These are phyloP conservation scores for Mucor sp. DNA, from an alignment of 371 early-diverging fungal genomes.

Conservation along the genomic window DNA sequence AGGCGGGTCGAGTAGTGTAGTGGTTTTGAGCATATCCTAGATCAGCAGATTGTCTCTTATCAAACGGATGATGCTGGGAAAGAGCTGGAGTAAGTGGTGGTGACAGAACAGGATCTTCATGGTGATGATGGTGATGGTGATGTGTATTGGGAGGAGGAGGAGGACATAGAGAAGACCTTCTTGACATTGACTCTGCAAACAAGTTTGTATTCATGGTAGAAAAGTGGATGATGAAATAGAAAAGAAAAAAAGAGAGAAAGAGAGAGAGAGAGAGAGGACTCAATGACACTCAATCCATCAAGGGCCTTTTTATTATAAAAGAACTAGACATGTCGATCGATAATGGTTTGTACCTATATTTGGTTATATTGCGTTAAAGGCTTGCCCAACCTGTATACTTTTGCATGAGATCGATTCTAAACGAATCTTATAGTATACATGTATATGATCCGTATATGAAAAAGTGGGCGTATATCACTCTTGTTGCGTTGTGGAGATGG, in stretches of 20 bases:
- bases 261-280: conserved; percentile 8
- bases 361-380: conserved; percentile 45
- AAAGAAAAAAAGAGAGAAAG: conserved; percentile 5
- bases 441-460: not conserved
- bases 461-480: not conserved
- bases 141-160: conserved; percentile 3
- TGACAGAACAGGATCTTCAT: conserved; percentile 41
- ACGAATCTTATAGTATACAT: conserved; percentile 25
- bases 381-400: conserved; percentile 14
- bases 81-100: conserved; percentile 48
- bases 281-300: not conserved
- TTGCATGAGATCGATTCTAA: conserved; percentile 46
- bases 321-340: conserved; percentile 28
- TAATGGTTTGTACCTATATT: conserved; percentile 34
- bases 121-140: conserved; percentile 6
- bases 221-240: not conserved
- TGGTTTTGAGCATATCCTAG: conserved; percentile 12
- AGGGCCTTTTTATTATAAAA: conserved; percentile 18
- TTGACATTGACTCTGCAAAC: conserved; percentile 24
- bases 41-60: conserved; percentile 36
- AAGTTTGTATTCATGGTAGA: conserved; percentile 18
- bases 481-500: not conserved
- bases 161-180: conserved; percentile 25
- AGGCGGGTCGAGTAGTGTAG: conserved; percentile 12
- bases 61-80: conserved; percentile 39